A percentile compares a stretch with the other conserved stretches of the same genome.
Conservation (phyloP, 495 filamentous ascomycete species). For the Clavariopsis aquatica region DNA sequence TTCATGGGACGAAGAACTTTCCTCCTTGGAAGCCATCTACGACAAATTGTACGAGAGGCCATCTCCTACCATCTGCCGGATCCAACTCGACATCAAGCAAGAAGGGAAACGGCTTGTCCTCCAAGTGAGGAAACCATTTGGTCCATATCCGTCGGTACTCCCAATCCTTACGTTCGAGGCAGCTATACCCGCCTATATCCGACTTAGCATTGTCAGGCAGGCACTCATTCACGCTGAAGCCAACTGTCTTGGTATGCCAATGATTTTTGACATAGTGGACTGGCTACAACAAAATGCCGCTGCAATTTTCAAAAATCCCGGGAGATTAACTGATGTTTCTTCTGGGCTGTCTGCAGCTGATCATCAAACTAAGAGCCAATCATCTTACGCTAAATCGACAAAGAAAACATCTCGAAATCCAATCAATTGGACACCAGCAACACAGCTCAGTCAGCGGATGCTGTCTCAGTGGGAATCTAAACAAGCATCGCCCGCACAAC, state of each 20-base stretch:
- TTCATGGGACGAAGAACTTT: slow-evolving; percentile 84
- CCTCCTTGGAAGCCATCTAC: slow-evolving; percentile 78
- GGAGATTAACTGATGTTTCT: slow-evolving; percentile 77
- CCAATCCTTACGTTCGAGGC: slow-evolving; percentile 72
- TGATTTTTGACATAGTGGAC: slow-evolving; percentile 85
- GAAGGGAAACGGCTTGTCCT: slow-evolving; percentile 47
- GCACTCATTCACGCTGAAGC: slow-evolving; percentile 66
- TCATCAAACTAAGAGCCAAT: slow-evolving; percentile 4
- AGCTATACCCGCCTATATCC: slow-evolving; percentile 85
- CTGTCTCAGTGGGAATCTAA: slow-evolving; percentile 57
- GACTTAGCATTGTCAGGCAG: slow-evolving; percentile 82
- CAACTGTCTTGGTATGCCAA: slow-evolving; percentile 73
- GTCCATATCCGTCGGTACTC: slow-evolving; percentile 69
- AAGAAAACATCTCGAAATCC: slow-evolving; percentile 33
- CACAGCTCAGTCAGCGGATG: slow-evolving; percentile 49
- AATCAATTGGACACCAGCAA: slow-evolving; percentile 46
- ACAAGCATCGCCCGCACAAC: slow-evolving; percentile 59
- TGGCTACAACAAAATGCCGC: slow-evolving; percentile 83
- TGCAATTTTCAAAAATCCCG: slow-evolving; percentile 76
- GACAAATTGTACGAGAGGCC: slow-evolving; percentile 59
- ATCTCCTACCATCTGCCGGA: slow-evolving; percentile 63
- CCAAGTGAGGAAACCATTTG: slow-evolving; percentile 55
- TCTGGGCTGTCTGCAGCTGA: slow-evolving; percentile 60
- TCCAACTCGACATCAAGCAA: slow-evolving; percentile 55
- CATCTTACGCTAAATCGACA: slow-evolving; percentile 31